Base-by-base conservation (phyloP, 202 grass and related monocot genomes). In the Hordeum pubiflorum region DNA sequence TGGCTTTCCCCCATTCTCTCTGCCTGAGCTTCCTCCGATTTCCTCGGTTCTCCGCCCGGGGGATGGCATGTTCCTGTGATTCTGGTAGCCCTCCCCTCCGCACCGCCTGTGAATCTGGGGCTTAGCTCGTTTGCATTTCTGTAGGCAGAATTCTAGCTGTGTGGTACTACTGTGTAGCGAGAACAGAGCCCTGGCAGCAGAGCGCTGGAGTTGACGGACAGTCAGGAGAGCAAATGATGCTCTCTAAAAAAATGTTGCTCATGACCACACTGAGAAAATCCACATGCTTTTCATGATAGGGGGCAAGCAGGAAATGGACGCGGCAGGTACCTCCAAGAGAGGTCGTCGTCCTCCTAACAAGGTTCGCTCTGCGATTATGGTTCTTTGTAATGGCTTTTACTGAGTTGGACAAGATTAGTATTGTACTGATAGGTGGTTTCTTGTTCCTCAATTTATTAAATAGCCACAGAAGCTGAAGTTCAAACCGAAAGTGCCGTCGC, bases 401-500 rank as follows among this genome's bases (percentile, higher is more conserved):
- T 12, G 5, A 59, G 82, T 60, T 73, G 4, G n/a, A 48, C 48
- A 22, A 65, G 15, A 12, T 36, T 40, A 2, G 11, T 33, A 6
- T 10, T 59, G 7, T 32, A 14, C n/a, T 65, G n/a, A 74, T 57
- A 13, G 10, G 3, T 58, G 21, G 40, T 61, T 71, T 50, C 10
- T 48, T 22, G 27, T 22, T 38, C 22, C 3, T 69, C 21, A 72
- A 48, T 36, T 7, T 6, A 5, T 46, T 23, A 12, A 43, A 60
- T 23, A 61, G 55, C 60, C 32, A 17, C 80, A 84, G 83, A 93
- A 91, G 87, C 78, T 91, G 8, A 91, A 86, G 70, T 91, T 93
- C 58, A 64, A 79, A 58, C 86, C 91, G 1, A 89, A 89, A 81
- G 79, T 88, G 61, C 91, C 88, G 39, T 54, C 70, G 10, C 58